Evolutionary conservation across 345 rosid genomes (phyloP), one percentile per base, ranked within the genome.

Genomic region (Aquilaria malaccensis): DNA sequence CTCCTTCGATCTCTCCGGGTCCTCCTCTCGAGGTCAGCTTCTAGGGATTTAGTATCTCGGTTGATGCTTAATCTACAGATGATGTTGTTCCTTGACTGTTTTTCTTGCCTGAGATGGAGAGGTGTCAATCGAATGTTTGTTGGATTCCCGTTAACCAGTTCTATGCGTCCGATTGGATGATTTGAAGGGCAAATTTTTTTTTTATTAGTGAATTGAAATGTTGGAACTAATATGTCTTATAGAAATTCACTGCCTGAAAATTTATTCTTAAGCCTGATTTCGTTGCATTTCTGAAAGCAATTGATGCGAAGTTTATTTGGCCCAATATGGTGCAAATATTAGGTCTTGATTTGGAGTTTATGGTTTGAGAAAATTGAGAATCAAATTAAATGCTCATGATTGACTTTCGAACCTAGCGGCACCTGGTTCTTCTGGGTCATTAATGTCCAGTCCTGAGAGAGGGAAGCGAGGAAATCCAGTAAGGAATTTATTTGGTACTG

Each of bases 1-100:
- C 81, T 66, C 70, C 56, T 13, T 76, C 81, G 78, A 74, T 81
- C 70, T 70, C 81, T 31, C 83, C 88, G 7, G 74, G 45, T 22
- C 91, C 81, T 57, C 83, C 87, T 67, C 54, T 83, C 43, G 67
- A 87, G 91, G 97, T 89, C 43, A 37, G 43, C 43, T 37, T 37
- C 43, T 9, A 4, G 43, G 43, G 43, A 37, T 37, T 37, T 37
- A 9, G 43, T 37, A 9, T 37, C 7, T 4, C 7, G 5, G 7
- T 37, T 37, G 7, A 37, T 4, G 43, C 43, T 37, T 37, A 37
- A 37, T 37, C 43, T 37, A 1, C 7, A 37, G 43, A 2, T 2
- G 5, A 37, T 37, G 43, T 37, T 37, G 2, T 37, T 37, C 43
- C 43, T 5, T 37, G 43, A 4, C 5, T 37, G 43, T 9, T 9